Evolutionary conservation across 139 green algal species (phyloP), one percentile per base, ranked within the genome.

Genomic region (Trebouxia sp.): DNA sequence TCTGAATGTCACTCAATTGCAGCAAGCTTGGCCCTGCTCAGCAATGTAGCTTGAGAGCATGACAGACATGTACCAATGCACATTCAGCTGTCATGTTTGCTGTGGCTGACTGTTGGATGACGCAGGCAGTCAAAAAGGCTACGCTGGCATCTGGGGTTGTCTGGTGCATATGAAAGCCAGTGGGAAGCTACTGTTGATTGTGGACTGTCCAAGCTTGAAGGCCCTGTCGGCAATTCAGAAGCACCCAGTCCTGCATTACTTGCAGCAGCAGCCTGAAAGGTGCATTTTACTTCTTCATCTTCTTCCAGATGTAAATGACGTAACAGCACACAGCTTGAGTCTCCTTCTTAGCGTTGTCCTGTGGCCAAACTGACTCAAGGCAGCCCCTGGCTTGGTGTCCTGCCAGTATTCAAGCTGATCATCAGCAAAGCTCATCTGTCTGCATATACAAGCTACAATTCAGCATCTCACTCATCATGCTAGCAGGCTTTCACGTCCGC

Each of bases 161-260:
- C 41, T 77, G n/a, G 42, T 51, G 2, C 39, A 77, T 20, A n/a
- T 77, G 11, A n/a, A 41, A 38, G 69, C 41, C 5, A 56, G 11
- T 55, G 24, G n/a, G 0, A n/a, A 56, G 69, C 69, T 77, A 41
- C 26, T 77, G 41, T 26, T 77, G 22, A 10, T 77, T 28, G 41
- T 77, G 41, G 41, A 77, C 69, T 56, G 39, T 39, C 26, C 41
- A 37, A 48, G 37, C 26, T 9, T 28, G 24, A 38, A 38, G 4
- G 41, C 42, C 35, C 66, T 58, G 39, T 7, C 11, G 8, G 58
- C 58, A 9, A 72, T 91, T 50, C 53, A 72, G 75, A 75, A 84
- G 32, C 82, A 91, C 53, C 81, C 83, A 14, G 88, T 72, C 5
- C 17, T 86, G 14, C 14, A 53, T 2, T 38, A 74, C 55, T 65